Conservation (phyloP, 257 asterid species). For the Ilex asprella region DNA sequence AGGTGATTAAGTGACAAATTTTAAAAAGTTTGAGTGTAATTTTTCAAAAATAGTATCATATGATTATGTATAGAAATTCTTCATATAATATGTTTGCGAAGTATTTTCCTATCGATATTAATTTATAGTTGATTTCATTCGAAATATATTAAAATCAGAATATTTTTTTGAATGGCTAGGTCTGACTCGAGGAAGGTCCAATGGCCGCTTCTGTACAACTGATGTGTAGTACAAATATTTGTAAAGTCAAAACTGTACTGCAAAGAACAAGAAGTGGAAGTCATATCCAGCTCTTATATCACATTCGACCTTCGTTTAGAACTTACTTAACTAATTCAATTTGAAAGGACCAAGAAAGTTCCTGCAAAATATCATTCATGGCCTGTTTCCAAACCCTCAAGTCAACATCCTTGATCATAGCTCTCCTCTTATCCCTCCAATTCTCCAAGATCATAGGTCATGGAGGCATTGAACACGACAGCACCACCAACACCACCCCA, state of each 20-base stretch:
- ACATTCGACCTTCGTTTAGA: neutral
- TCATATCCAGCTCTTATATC: no score
- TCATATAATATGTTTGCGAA: no score
- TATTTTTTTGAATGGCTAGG: no score
- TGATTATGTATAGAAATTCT: no score
- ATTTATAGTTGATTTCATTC: no score
- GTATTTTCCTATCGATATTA: no score
- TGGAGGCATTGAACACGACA: conserved; percentile 34
- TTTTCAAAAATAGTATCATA: no score
- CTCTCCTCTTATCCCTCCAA: conserved; percentile 29
- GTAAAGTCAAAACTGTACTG: conserved; percentile 35
- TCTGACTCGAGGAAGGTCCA: no score
- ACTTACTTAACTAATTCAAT: neutral
- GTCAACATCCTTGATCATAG: conserved; percentile 41
- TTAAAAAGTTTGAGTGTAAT: no score
- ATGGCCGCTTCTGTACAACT: neutral
- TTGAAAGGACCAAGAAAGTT: neutral
- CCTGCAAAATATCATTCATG: conserved; percentile 11
- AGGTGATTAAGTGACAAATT: no score
- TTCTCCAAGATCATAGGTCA: conserved; percentile 32
- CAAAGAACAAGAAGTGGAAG: neutral
- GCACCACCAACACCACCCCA: neutral
- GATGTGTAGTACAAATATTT: conserved; percentile 23
- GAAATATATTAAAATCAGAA: no score
- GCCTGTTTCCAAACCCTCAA: conserved; percentile 18